phyloP scores from a whole-genome alignment of 108 stramenopile genomes.

The Cyclostephanos invisitatus region DNA sequence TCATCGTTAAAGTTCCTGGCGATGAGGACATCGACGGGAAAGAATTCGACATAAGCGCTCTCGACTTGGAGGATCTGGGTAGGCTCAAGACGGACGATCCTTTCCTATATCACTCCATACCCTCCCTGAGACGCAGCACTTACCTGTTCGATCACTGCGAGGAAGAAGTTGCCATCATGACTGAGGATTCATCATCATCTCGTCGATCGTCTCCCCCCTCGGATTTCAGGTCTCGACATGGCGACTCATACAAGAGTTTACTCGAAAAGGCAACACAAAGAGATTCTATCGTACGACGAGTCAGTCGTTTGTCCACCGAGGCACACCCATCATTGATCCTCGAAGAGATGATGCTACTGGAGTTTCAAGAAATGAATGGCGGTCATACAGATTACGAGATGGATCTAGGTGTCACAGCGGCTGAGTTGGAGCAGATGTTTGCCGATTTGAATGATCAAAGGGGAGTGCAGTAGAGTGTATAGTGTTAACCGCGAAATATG shows the following conservation, averaged over 20 bases:
- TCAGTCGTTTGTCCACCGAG: neutral
- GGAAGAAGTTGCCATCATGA: neutral
- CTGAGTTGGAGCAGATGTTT: neutral
- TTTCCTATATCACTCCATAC: constrained; percentile 8
- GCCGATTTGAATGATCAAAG: too few species aligned
- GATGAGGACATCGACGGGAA: neutral
- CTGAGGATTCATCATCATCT: too few species aligned
- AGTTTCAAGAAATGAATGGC: neutral
- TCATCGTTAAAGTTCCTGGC: neutral
- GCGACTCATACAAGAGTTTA: too few species aligned
- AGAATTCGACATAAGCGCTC: neutral
- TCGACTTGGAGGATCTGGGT: neutral
- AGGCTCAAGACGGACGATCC: constrained; percentile 4
- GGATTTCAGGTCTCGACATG: too few species aligned
- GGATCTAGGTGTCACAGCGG: too few species aligned
- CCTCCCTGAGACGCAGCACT: neutral
- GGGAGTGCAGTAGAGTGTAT: too few species aligned
- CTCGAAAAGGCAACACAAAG: neutral
- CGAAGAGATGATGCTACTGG: neutral
- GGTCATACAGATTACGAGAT: neutral
- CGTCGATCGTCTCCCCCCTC: too few species aligned
- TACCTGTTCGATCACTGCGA: neutral
- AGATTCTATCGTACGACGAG: constrained; percentile 3
- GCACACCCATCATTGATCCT: neutral
- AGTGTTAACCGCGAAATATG: too few species aligned